phyloP scores from a whole-genome alignment of 169 alveolate species.

The Eimeria acervulina region DNA sequence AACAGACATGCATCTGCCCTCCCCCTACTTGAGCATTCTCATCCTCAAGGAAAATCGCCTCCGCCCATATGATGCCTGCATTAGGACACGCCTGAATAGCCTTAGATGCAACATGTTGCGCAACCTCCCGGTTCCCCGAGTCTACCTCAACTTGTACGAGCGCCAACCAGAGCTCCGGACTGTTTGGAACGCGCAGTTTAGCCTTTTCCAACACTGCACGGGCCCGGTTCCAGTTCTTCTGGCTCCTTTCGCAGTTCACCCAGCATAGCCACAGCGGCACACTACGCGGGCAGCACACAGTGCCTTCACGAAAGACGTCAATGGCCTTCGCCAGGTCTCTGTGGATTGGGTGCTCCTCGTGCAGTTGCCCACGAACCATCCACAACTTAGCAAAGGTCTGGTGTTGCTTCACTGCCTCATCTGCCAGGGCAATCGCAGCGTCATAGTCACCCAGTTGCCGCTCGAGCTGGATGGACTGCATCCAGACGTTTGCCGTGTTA shows the following conservation, averaged over 20 bases:
- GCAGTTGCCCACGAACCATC: constrained; percentile 95
- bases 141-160: constrained; percentile 96
- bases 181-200: constrained; percentile 92
- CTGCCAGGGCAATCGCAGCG: constrained; percentile 89
- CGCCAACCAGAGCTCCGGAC: constrained; percentile 95
- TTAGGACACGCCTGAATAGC: constrained; percentile 97
- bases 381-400: constrained; percentile 94
- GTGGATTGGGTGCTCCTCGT: constrained; percentile 87
- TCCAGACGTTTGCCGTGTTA: constrained; percentile 93
- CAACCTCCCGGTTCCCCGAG: constrained; percentile 93
- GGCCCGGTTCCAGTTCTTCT: constrained; percentile 92
- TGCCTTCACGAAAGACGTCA: constrained; percentile 80
- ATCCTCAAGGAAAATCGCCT: constrained; percentile 95
- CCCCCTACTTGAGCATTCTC: constrained; percentile 86
- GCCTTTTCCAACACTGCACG: constrained; percentile 95
- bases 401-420: constrained; percentile 91
- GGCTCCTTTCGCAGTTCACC: constrained; percentile 90
- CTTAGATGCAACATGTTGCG: constrained; percentile 94
- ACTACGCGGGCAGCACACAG: constrained; percentile 83
- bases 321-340: constrained; percentile 75
- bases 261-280: constrained; percentile 95
- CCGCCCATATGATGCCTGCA: constrained; percentile 97
- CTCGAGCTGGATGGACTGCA: constrained; percentile 96
- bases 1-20: background rate
- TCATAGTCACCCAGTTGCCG: constrained; percentile 90